phyloP scores from a whole-genome alignment of 78 protist genomes.

The Dictyostelium firmibasis region DNA sequence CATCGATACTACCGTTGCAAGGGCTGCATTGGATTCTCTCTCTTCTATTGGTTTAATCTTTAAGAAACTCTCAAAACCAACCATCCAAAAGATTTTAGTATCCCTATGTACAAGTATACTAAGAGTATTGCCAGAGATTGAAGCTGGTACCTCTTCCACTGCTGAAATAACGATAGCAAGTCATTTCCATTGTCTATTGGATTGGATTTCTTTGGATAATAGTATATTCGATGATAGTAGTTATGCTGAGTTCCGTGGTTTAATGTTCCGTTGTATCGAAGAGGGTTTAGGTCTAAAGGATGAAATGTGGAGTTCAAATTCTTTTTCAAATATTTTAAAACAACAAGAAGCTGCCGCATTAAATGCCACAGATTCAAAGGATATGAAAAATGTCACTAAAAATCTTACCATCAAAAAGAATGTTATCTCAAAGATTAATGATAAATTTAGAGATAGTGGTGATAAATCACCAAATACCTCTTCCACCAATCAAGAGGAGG shows the following conservation, averaged over 20 bases:
- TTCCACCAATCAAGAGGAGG: neutral
- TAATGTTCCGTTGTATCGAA: conserved; percentile 42
- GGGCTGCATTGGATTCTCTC: conserved; percentile 43
- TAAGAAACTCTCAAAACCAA: neutral
- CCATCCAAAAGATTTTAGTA: neutral
- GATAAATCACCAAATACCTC: neutral
- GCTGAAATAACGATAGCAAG: conserved; percentile 25
- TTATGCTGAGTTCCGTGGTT: conserved; percentile 17
- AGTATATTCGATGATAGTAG: conserved; percentile 29
- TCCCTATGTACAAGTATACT: conserved; percentile 27
- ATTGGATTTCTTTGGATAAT: conserved; percentile 52
- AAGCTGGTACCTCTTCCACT: neutral
- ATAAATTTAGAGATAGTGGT: neutral
- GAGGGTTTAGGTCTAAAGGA: conserved; percentile 31
- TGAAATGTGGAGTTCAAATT: conserved; percentile 30
- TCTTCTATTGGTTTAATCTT: conserved; percentile 10
- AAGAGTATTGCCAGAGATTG: conserved; percentile 19
- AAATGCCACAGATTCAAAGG: neutral
- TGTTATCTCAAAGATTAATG: neutral
- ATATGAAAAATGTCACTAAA: conserved; percentile 10
- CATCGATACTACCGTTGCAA: conserved; percentile 9
- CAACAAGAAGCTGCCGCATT: neutral
- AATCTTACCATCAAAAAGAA: conserved; percentile 31
- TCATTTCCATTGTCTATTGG: conserved; percentile 62
- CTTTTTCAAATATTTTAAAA: neutral